A percentile compares a stretch with the other conserved stretches of the same genome.
These are phyloP conservation scores for Grosmannia clavigera DNA, from an alignment of 2,329 filamentous ascomycete genomes.

Conservation along the genomic window DNA sequence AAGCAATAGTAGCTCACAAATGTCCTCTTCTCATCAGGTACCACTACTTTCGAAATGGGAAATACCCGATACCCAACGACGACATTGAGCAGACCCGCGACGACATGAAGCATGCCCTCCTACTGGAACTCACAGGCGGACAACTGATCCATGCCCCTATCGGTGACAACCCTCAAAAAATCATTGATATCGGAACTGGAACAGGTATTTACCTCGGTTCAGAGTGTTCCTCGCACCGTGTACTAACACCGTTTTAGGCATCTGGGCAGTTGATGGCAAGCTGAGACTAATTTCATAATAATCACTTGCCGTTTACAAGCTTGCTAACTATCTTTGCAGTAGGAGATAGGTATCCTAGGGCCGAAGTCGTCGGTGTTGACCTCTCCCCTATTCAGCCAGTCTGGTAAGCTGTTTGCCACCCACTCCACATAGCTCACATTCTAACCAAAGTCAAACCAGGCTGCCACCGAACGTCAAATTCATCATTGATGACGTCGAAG, in stretches of 20 bases:
- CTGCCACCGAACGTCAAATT: slow-evolving; percentile 24
- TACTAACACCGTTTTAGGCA: background rate
- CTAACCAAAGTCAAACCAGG: slow-evolving; percentile 18
- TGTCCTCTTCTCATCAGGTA: slow-evolving; percentile 9
- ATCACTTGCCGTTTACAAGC: background rate
- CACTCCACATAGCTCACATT: background rate
- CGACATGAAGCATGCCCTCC: slow-evolving; percentile 19
- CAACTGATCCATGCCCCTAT: slow-evolving; percentile 6
- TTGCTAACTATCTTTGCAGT: background rate
- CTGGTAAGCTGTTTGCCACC: slow-evolving; percentile 28
- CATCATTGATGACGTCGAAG: slow-evolving; percentile 28
- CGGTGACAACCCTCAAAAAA: slow-evolving; percentile 3
- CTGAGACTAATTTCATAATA: background rate
- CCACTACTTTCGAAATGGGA: slow-evolving; percentile 17
- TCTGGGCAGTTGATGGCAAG: slow-evolving; percentile 23
- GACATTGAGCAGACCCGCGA: slow-evolving; percentile 20
- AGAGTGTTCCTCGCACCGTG: too few species aligned
- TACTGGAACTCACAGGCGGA: slow-evolving; percentile 18
- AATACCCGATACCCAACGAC: slow-evolving; percentile 17
- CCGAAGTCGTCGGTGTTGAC: slow-evolving; percentile 20
- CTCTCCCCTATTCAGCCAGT: slow-evolving; percentile 29
- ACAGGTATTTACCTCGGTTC: background rate
- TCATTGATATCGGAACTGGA: slow-evolving; percentile 8
- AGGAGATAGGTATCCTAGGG: slow-evolving; percentile 6
- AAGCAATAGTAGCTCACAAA: background rate